Percentiles rank a stretch among this genome's conserved stretches.
These are phyloP conservation scores for Phyllosticta citriasiana DNA, from an alignment of 2,329 filamentous ascomycete genomes.

Conservation along the genomic window DNA sequence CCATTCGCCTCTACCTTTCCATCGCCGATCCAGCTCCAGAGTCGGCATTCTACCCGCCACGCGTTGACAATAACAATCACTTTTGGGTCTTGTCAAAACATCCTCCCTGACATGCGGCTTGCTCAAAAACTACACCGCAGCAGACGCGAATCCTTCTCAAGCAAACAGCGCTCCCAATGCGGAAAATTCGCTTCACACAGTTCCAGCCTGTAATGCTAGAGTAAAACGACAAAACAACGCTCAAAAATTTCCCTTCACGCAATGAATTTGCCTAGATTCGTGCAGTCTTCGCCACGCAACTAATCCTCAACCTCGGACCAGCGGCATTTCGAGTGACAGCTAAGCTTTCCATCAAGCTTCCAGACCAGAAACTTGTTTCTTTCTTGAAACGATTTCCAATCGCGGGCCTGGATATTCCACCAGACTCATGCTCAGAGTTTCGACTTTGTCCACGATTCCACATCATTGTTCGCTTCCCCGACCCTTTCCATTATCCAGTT, in stretches of 20 bases:
- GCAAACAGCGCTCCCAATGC: no score
- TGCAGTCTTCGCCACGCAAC: not conserved
- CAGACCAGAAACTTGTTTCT: not conserved
- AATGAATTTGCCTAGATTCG: not conserved
- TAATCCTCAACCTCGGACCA: not conserved
- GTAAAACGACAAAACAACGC: not conserved
- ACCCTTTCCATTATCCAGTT: slow-evolving; percentile 27
- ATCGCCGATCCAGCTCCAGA: not conserved
- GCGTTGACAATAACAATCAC: not conserved
- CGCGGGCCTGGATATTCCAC: not conserved
- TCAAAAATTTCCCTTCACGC: not conserved
- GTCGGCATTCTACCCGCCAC: not conserved
- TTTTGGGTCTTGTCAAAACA: not conserved
- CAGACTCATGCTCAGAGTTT: slow-evolving; percentile 18
- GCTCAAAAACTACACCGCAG: no score
- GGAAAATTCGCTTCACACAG: no score
- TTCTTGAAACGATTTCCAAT: not conserved
- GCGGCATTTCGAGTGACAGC: not conserved
- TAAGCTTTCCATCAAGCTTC: not conserved
- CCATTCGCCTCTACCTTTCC: not conserved
- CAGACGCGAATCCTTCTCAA: no score
- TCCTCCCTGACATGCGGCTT: not conserved
- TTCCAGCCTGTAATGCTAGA: not conserved
- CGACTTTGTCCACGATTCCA: slow-evolving; percentile 21
- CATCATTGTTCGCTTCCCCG: slow-evolving; percentile 18